These are phyloP conservation scores for Cynara cardunculus DNA, from an alignment of 129 eudicot species.

Conservation along the genomic window DNA sequence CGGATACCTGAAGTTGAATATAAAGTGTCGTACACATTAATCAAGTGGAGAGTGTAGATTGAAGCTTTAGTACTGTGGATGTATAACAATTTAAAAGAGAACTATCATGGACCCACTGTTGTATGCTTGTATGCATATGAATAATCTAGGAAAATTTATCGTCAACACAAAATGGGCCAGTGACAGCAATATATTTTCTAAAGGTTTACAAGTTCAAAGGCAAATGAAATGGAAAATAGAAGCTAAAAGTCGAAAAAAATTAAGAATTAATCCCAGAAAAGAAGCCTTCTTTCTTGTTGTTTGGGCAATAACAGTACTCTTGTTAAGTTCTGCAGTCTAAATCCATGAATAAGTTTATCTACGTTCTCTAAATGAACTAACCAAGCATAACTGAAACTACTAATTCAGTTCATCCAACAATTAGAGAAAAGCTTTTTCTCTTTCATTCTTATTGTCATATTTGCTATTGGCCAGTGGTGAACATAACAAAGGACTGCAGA, in stretches of 20 bases:
- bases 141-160: background rate
- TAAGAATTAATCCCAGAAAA: background rate
- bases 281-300: background rate
- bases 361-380: background rate
- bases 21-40: background rate
- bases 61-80: background rate
- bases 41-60: background rate
- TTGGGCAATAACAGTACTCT: background rate
- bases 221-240: background rate
- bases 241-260: background rate
- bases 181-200: background rate
- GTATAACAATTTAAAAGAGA: background rate
- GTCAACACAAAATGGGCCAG: constrained; percentile 12
- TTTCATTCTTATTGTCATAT: background rate
- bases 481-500: background rate
- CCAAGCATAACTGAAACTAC: background rate
- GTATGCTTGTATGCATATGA: background rate
- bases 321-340: background rate
- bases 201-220: background rate
- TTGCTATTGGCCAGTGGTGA: background rate
- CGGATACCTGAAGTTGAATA: background rate
- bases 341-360: background rate
- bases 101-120: background rate
- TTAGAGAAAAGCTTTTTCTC: background rate
- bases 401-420: background rate